Percentiles rank a stretch among this genome's conserved stretches.
phyloP scores from a whole-genome alignment of 2,329 filamentous ascomycete genomes.

The Colletotrichum sp. region DNA sequence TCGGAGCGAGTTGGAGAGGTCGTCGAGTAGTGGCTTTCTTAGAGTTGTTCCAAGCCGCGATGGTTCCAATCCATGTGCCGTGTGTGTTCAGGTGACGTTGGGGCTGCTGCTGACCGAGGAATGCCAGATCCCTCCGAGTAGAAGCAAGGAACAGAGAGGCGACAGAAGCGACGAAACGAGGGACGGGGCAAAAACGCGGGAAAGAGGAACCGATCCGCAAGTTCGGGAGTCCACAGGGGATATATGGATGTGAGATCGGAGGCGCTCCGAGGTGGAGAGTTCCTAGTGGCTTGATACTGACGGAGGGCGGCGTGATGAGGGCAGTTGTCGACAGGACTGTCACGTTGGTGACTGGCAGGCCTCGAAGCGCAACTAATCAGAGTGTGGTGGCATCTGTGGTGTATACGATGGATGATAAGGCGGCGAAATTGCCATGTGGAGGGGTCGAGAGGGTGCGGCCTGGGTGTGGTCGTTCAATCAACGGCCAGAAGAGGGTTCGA shows the following conservation, averaged over 20 bases:
- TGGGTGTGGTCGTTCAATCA: conserved; percentile 23
- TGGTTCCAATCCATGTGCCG: neutral
- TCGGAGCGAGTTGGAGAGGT: neutral
- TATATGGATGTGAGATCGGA: conserved; percentile 26
- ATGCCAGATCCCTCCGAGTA: conserved; percentile 29
- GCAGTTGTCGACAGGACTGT: conserved; percentile 1
- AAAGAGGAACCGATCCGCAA: neutral
- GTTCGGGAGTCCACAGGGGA: conserved; percentile 13
- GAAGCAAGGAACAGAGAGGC: conserved; percentile 2
- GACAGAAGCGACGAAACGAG: conserved; percentile 16
- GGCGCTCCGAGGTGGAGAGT: conserved; percentile 1
- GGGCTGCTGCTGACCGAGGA: conserved; percentile 17
- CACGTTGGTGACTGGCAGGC: conserved; percentile 16
- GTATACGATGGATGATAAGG: conserved; percentile 24
- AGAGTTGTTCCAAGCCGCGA: neutral
- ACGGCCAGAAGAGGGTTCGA: conserved; percentile 24
- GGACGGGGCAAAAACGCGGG: conserved; percentile 11
- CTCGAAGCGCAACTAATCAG: neutral
- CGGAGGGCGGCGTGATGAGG: conserved; percentile 3
- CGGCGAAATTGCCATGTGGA: conserved; percentile 34
- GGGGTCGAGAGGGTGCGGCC: conserved; percentile 19
- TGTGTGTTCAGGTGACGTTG: neutral
- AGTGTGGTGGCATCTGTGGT: neutral
- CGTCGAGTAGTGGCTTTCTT: neutral
- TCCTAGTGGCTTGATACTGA: conserved; percentile 9